These are phyloP conservation scores for Mycena kentingensis DNA, from an alignment of 768 basidiomycete genomes.

Conservation along the genomic window DNA sequence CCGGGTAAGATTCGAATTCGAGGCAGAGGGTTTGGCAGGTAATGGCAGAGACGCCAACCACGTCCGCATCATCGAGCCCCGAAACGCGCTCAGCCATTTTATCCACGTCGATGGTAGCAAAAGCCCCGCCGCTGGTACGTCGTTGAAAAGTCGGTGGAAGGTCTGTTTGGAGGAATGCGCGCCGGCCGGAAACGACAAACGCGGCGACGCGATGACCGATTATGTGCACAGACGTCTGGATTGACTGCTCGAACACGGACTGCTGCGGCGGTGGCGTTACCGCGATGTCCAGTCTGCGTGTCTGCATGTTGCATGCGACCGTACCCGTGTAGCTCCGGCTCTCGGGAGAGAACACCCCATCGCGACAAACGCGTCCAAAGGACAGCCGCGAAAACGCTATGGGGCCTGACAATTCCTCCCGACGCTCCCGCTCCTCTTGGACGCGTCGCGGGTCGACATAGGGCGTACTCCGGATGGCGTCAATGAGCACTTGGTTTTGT, in stretches of 20 bases:
- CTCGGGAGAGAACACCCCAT: constrained; percentile 38
- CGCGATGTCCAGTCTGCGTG: constrained; percentile 33
- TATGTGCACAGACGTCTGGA: neutral
- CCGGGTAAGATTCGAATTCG: constrained; percentile 28
- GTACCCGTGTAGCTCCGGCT: constrained; percentile 28
- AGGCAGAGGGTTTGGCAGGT: constrained; percentile 33
- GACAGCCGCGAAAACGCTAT: constrained; percentile 28
- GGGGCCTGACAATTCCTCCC: constrained; percentile 25
- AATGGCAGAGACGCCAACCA: constrained; percentile 25
- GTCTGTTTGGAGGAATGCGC: constrained; percentile 35
- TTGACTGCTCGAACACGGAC: neutral
- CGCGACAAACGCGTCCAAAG: constrained; percentile 38
- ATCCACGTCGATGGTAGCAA: neutral
- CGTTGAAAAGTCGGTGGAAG: constrained; percentile 30
- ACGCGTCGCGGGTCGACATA: constrained; percentile 36
- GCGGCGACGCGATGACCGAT: constrained; percentile 19
- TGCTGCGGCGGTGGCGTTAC: constrained; percentile 15
- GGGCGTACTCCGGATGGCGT: constrained; percentile 23
- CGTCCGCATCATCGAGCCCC: constrained; percentile 28
- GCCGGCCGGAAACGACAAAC: constrained; percentile 19
- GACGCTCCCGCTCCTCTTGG: constrained; percentile 25
- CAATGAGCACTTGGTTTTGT: constrained; percentile 27
- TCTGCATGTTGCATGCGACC: constrained; percentile 40
- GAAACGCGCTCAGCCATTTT: constrained; percentile 20
- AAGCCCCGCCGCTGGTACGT: neutral